phyloP scores from a whole-genome alignment of 1,284 basidiomycete species.

The Trichosporon sp. region DNA sequence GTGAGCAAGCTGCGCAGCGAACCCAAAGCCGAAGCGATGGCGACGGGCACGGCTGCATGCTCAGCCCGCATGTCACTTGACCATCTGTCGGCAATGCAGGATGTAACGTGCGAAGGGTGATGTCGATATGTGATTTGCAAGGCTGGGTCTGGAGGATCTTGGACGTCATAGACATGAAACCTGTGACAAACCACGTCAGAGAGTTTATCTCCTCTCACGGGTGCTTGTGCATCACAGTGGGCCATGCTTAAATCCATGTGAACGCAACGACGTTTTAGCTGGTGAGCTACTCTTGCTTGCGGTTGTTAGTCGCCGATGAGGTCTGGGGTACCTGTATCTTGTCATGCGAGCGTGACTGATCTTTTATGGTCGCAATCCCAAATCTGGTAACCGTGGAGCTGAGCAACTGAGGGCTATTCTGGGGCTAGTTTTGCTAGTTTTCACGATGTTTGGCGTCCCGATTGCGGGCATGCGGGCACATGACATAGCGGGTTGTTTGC shows the following conservation, averaged over 20 bases:
- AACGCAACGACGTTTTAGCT: background rate
- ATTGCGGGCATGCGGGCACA: background rate
- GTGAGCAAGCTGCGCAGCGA: background rate
- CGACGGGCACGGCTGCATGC: background rate
- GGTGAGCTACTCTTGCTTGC: background rate
- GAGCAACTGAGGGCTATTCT: too few relatives aligned
- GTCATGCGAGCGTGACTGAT: background rate
- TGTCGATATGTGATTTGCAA: background rate
- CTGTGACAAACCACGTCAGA: constrained; percentile 4
- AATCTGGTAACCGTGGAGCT: background rate
- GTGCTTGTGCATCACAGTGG: constrained; percentile 1
- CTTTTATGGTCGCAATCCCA: background rate
- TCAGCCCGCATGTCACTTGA: background rate
- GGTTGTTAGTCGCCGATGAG: background rate
- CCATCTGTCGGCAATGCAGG: background rate
- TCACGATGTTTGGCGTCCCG: background rate
- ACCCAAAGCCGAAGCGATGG: background rate
- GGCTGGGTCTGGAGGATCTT: background rate
- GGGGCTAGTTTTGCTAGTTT: background rate
- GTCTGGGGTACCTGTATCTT: too few relatives aligned
- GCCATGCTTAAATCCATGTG: background rate
- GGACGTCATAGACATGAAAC: constrained; percentile 1
- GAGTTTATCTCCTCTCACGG: background rate
- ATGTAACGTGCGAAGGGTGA: constrained; percentile 1
- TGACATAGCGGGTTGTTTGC: constrained; percentile 4